Evolutionary conservation across 176 grass and related monocot species (phyloP).

Genomic region (Tillandsia fasciculata): DNA sequence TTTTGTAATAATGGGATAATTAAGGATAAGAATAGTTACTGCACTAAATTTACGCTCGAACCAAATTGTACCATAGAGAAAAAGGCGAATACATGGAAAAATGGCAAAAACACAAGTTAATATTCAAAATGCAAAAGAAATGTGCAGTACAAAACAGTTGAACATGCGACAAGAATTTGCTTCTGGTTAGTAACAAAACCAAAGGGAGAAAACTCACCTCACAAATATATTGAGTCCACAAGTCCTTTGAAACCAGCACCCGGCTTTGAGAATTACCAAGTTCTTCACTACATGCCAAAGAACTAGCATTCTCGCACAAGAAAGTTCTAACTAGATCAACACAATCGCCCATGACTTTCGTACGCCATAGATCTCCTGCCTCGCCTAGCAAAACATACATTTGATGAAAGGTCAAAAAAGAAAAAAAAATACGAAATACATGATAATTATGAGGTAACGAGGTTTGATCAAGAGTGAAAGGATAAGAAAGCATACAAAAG

Average conservation of each 20-base stretch:
- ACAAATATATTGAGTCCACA: constrained; percentile 74
- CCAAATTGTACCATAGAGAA: neutral
- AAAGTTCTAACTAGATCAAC: constrained; percentile 50
- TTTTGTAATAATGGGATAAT: no score
- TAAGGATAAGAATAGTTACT: no score
- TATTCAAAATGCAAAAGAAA: no score
- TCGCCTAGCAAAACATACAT: constrained; percentile 34
- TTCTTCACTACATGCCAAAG: constrained; percentile 8
- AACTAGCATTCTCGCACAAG: constrained; percentile 27
- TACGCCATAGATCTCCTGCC: constrained; percentile 43
- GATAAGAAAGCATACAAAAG: constrained; percentile 32
- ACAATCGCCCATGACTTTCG: constrained; percentile 40
- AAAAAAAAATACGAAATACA: constrained; percentile 1
- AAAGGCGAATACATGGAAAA: neutral
- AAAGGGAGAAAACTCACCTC: constrained; percentile 39
- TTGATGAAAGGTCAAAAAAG: neutral
- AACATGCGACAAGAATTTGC: neutral
- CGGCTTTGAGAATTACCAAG: constrained; percentile 5
- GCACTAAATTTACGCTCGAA: no score
- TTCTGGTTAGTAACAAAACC: neutral
- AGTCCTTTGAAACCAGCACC: constrained; percentile 30
- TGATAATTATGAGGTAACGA: neutral
- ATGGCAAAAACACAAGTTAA: no score
- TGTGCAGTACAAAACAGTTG: neutral
- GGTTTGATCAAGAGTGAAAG: neutral